Percentiles rank a stretch among this genome's conserved stretches.
These are phyloP conservation scores for Candida xiaguanensis DNA, from an alignment of 805 yeast genomes.

Conservation along the genomic window DNA sequence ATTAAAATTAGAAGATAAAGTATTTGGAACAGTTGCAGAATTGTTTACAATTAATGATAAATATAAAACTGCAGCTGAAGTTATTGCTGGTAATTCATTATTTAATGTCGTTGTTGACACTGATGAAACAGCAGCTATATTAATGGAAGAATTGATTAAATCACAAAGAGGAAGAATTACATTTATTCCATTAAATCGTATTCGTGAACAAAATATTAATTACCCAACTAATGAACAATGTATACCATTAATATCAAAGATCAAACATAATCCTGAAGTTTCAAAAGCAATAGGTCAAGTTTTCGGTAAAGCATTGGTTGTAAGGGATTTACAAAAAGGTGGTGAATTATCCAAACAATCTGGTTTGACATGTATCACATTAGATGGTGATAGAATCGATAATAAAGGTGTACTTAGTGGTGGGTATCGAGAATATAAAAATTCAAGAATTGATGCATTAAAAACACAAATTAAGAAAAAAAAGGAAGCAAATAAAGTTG, in stretches of 20 bases:
- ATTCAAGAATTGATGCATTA: constrained; percentile 68
- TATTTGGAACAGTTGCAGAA: constrained; percentile 84
- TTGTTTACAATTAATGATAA: constrained; percentile 76
- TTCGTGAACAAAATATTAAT: constrained; percentile 35
- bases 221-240: constrained; percentile 67
- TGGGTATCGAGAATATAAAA: constrained; percentile 71
- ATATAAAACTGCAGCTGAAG: constrained; percentile 83
- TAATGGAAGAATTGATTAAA: constrained; percentile 72
- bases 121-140: constrained; percentile 73
- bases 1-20: constrained; percentile 55
- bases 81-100: constrained; percentile 79
- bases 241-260: constrained; percentile 74
- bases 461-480: constrained; percentile 52
- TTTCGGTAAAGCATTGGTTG: constrained; percentile 78
- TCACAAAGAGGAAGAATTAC: constrained; percentile 82
- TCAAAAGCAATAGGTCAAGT: constrained; percentile 71
- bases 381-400: constrained; percentile 90
- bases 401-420: constrained; percentile 83
- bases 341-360: constrained; percentile 58
- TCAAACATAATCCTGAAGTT: constrained; percentile 54
- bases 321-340: constrained; percentile 65
- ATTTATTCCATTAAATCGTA: constrained; percentile 81
- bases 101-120: constrained; percentile 88
- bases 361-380: constrained; percentile 73
- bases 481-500: constrained; percentile 37